Conservation (phyloP, 805 yeast genomes). For the Vanderwaltozyma yarrowii region DNA sequence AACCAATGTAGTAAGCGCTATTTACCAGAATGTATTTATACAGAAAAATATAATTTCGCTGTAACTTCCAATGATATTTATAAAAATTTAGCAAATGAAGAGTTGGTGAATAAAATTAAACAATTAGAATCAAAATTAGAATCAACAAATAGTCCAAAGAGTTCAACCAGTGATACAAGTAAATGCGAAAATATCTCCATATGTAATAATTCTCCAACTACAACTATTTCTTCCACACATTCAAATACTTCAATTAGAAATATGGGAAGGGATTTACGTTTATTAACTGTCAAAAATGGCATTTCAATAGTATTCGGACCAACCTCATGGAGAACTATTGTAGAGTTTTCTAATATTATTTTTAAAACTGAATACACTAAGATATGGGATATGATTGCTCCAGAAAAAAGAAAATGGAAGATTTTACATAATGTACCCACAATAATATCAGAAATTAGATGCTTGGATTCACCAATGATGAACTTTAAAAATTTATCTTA, state of each 20-base stretch:
- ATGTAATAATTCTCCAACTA: too few species aligned
- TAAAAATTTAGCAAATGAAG: constrained; percentile 16
- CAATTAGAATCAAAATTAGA: constrained; percentile 10
- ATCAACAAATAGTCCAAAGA: background rate
- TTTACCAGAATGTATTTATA: constrained; percentile 21
- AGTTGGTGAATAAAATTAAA: constrained; percentile 13
- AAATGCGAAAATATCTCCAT: too few species aligned
- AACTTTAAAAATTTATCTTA: background rate
- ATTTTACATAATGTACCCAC: constrained; percentile 5
- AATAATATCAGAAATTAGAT: background rate
- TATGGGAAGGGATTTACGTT: background rate
- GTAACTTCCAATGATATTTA: constrained; percentile 12
- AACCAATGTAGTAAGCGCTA: constrained; percentile 32
- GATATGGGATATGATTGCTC: constrained; percentile 16
- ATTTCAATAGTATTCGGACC: constrained; percentile 19
- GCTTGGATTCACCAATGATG: background rate
- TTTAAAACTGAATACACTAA: constrained; percentile 14
- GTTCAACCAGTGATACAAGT: background rate
- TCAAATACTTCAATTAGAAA: too few species aligned
- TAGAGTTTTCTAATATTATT: constrained; percentile 11
- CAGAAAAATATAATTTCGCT: constrained; percentile 14
- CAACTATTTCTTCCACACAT: too few species aligned
- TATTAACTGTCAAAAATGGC: constrained; percentile 1
- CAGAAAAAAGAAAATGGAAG: constrained; percentile 14
- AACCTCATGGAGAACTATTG: constrained; percentile 20